Conservation (phyloP, 208 protist genomes). For the Vickermania spadyakhi region DNA sequence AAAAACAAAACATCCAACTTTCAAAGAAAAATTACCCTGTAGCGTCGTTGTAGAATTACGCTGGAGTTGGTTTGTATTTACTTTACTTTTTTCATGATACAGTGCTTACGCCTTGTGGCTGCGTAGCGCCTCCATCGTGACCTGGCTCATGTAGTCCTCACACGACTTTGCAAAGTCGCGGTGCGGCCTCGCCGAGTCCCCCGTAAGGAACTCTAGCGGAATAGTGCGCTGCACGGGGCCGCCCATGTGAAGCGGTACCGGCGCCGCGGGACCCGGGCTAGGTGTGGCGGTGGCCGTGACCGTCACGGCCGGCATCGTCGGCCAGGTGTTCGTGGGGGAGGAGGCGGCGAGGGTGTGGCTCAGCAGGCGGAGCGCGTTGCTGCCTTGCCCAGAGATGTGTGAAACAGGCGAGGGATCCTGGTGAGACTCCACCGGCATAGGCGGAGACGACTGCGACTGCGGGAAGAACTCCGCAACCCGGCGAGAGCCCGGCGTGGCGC, state of each 20-base stretch:
- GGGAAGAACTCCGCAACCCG: no score
- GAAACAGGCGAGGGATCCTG: slow-evolving; percentile 1
- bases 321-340: neutral
- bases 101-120: no score
- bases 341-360: slow-evolving; percentile 7
- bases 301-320: slow-evolving; percentile 5
- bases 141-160: neutral
- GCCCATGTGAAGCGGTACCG: no score
- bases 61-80: no score
- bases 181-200: neutral
- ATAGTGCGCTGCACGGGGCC: no score
- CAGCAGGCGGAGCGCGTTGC: slow-evolving; percentile 15
- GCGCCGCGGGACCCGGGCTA: neutral
- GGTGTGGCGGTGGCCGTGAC: slow-evolving; percentile 4
- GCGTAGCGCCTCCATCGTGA: neutral
- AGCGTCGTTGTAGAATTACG: no score
- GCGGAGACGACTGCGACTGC: no score
- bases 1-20: no score
- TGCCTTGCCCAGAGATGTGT: slow-evolving; percentile 3
- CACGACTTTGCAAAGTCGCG: neutral
- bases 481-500: no score
- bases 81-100: no score
- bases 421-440: neutral
- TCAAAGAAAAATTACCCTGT: no score
- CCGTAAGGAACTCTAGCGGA: neutral